Conservation (phyloP, 2,329 filamentous ascomycete species). For the Chrysoporthe austroafricana region DNA sequence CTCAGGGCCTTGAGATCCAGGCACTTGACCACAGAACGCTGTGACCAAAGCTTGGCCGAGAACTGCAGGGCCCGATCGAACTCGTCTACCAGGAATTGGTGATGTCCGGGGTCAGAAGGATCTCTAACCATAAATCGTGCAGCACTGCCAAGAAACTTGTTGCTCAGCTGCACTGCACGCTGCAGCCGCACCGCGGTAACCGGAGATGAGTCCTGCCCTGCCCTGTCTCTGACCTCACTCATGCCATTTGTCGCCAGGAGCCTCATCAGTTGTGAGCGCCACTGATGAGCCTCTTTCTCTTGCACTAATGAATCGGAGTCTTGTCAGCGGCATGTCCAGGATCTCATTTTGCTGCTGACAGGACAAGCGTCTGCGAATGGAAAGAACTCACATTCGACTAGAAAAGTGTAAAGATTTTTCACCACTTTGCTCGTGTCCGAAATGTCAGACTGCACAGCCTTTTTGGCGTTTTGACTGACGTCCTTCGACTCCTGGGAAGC, state of each 20-base stretch:
- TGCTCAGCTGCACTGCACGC: neutral
- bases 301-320: neutral
- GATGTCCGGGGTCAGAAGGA: neutral
- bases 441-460: neutral
- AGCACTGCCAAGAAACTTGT: neutral
- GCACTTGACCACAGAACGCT: neutral
- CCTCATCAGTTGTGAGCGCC: slow-evolving; percentile 10
- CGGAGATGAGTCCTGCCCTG: neutral
- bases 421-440: neutral
- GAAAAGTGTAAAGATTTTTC: neutral
- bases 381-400: neutral
- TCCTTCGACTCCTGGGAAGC: neutral
- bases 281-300: slow-evolving; percentile 1
- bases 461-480: neutral
- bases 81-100: neutral
- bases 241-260: neutral
- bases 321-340: neutral
- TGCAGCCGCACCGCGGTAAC: neutral
- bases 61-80: slow-evolving; percentile 4
- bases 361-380: neutral
- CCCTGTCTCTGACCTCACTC: neutral
- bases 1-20: neutral
- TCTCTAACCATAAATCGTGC: slow-evolving; percentile 4
- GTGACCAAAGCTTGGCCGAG: slow-evolving; percentile 5
- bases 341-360: neutral